Conservation (phyloP, 306 rosid genomes). For the Abrus pulchellus region DNA sequence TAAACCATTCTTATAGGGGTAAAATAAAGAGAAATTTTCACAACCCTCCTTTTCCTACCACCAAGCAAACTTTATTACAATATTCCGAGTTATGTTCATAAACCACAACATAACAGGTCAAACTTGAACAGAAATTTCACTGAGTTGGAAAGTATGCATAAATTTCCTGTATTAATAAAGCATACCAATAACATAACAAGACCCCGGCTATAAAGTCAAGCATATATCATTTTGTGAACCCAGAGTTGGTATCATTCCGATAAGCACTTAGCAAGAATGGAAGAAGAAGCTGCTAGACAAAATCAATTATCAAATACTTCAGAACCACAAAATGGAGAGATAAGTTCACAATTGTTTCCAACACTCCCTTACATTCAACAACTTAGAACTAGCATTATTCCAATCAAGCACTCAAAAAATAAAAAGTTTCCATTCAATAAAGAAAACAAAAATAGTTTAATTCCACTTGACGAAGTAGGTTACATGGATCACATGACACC, state of each 20-base stretch:
- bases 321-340: not conserved
- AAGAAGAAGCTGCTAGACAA: not conserved
- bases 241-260: not conserved
- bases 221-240: not conserved
- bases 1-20: not conserved
- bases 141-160: not conserved
- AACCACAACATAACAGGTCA: constrained; percentile 27
- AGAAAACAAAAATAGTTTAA: too few species aligned
- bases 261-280: constrained; percentile 26
- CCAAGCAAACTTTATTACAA: constrained; percentile 30
- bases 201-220: not conserved
- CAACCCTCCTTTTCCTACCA: not conserved
- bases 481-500: too few species aligned
- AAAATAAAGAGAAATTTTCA: not conserved
- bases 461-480: too few species aligned
- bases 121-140: not conserved
- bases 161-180: not conserved
- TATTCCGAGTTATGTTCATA: not conserved
- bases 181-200: constrained; percentile 15
- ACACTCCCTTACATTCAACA: not conserved
- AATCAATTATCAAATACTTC: constrained; percentile 15
- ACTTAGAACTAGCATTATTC: not conserved
- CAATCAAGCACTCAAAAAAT: not conserved
- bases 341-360: not conserved
- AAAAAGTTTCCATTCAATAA: not conserved